Evolutionary conservation across 352 stramenopile genomes (phyloP).

Genomic region (Phytopythium vexans): DNA sequence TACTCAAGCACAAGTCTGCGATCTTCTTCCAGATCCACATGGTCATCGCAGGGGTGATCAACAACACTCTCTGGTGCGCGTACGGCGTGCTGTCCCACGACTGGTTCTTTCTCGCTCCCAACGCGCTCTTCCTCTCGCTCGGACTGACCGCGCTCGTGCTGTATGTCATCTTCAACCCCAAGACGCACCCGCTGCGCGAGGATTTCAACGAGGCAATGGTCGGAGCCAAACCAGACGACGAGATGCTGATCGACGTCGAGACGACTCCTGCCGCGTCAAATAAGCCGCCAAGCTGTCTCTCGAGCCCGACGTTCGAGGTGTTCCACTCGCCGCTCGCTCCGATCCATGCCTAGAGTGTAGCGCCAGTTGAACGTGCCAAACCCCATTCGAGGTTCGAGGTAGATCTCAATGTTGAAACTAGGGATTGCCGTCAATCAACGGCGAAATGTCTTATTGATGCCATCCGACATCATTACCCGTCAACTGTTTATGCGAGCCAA

Average conservation of each 20-base stretch:
- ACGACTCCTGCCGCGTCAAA: background rate
- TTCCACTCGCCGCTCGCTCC: slow-evolving; percentile 14
- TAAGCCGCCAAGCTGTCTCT: slow-evolving; percentile 1
- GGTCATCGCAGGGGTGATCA: slow-evolving; percentile 19
- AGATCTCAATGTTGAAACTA: background rate
- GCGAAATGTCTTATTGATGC: too few species aligned
- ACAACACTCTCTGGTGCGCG: slow-evolving; percentile 34
- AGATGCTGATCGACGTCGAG: slow-evolving; percentile 10
- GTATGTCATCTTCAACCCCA: slow-evolving; percentile 29
- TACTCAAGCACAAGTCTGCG: slow-evolving; percentile 30
- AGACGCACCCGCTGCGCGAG: slow-evolving; percentile 22
- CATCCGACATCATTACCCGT: too few species aligned
- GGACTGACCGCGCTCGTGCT: slow-evolving; percentile 18
- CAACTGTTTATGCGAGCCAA: background rate
- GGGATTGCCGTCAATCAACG: background rate
- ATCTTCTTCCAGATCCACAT: slow-evolving; percentile 34
- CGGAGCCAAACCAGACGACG: slow-evolving; percentile 7
- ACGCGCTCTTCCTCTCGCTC: slow-evolving; percentile 21
- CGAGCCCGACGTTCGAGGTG: slow-evolving; percentile 20
- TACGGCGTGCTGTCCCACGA: slow-evolving; percentile 28
- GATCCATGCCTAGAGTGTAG: background rate
- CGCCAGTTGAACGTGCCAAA: too few species aligned
- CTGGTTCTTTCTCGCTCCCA: slow-evolving; percentile 32
- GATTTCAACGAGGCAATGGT: slow-evolving; percentile 10
- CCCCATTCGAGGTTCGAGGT: too few species aligned